These are phyloP conservation scores for Kluyveromyces marxianus DNA, from an alignment of 1,139 yeast species.

Conservation along the genomic window DNA sequence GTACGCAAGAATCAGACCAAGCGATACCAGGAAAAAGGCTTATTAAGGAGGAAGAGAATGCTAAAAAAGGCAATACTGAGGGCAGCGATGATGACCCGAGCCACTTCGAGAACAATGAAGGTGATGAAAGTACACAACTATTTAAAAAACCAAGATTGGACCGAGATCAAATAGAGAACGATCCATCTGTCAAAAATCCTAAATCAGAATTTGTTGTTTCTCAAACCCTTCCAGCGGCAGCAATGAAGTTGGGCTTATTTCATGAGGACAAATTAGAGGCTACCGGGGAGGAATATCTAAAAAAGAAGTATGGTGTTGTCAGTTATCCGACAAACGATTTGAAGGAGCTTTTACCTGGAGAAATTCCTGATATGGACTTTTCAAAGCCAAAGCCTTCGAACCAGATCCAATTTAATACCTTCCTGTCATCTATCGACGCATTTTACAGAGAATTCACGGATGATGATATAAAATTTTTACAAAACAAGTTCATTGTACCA, in stretches of 20 bases:
- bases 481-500: conserved; percentile 51
- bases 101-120: neutral
- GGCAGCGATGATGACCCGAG: conserved; percentile 4
- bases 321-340: conserved; percentile 79
- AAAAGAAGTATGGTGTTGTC: conserved; percentile 78
- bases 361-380: conserved; percentile 78
- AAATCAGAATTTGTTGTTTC: conserved; percentile 70
- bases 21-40: neutral
- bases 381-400: conserved; percentile 80
- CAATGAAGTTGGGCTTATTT: conserved; percentile 59
- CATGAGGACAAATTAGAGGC: conserved; percentile 51
- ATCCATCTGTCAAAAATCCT: conserved; percentile 61
- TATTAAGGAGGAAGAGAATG: neutral
- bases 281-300: conserved; percentile 62
- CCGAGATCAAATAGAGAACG: conserved; percentile 39
- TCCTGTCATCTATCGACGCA: conserved; percentile 77
- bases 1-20: conserved; percentile 8
- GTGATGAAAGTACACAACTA: too few species aligned
- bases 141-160: conserved; percentile 14
- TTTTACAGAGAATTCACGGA: conserved; percentile 70
- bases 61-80: too few species aligned
- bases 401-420: conserved; percentile 89
- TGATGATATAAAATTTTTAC: conserved; percentile 72
- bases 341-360: conserved; percentile 74
- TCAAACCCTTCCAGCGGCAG: conserved; percentile 64